Percentiles rank a stretch among this genome's conserved stretches.
Evolutionary conservation across 495 filamentous ascomycete genomes (phyloP).

Genomic region (Xylaria telfairii): DNA sequence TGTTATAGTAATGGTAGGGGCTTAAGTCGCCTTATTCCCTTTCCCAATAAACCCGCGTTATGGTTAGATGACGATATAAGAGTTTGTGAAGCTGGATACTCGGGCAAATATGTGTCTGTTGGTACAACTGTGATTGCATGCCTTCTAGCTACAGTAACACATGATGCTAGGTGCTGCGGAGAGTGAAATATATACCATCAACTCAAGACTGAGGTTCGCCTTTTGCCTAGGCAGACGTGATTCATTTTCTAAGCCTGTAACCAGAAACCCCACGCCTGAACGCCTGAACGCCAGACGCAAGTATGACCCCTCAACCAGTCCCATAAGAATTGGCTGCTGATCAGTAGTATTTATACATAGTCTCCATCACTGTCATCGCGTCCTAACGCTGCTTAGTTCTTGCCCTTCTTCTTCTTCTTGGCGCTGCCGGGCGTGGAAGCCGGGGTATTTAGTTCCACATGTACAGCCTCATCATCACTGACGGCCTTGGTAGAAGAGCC

Average conservation of each 20-base stretch:
- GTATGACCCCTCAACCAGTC: neutral
- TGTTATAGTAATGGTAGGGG: too few species aligned
- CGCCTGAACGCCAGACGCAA: slow-evolving; percentile 29
- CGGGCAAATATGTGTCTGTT: neutral
- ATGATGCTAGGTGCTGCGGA: neutral
- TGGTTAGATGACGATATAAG: neutral
- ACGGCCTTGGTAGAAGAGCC: slow-evolving; percentile 34
- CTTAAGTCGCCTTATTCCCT: neutral
- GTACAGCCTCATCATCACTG: slow-evolving; percentile 84
- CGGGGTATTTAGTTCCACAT: slow-evolving; percentile 77
- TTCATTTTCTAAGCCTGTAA: slow-evolving; percentile 13
- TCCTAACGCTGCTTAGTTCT: slow-evolving; percentile 61
- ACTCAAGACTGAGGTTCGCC: neutral
- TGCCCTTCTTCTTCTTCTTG: slow-evolving; percentile 77
- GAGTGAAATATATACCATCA: neutral
- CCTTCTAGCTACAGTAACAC: neutral
- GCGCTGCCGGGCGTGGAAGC: slow-evolving; percentile 51
- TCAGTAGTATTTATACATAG: slow-evolving; percentile 24
- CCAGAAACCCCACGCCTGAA: slow-evolving; percentile 17
- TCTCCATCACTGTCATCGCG: slow-evolving; percentile 9
- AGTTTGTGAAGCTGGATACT: neutral
- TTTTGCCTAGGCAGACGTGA: neutral
- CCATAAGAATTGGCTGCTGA: slow-evolving; percentile 9
- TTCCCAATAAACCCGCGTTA: neutral
- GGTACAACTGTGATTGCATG: neutral